Percentiles rank a stretch among this genome's conserved stretches.
phyloP scores from a whole-genome alignment of 2,329 filamentous ascomycete genomes.

The Decorospora gaudefroyi region DNA sequence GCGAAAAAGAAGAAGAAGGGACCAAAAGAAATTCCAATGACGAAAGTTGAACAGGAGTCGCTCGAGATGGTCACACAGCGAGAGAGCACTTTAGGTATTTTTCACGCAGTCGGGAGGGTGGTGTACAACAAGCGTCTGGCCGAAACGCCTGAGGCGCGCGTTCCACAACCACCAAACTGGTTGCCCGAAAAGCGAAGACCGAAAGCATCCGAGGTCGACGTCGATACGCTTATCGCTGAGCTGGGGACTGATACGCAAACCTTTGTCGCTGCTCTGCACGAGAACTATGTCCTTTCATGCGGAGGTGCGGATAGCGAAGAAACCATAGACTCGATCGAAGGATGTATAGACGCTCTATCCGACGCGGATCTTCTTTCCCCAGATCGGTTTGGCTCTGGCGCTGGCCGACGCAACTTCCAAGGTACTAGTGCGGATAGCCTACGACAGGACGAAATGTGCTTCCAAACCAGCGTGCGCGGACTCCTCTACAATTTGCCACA shows the following conservation, averaged over 20 bases:
- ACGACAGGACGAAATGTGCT: constrained; percentile 91
- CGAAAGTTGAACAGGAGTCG: constrained; percentile 76
- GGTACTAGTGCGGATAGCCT: constrained; percentile 68
- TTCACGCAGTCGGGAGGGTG: constrained; percentile 94
- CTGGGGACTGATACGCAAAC: constrained; percentile 90
- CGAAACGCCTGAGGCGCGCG: constrained; percentile 40
- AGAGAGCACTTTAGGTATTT: constrained; percentile 89
- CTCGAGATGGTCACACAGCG: constrained; percentile 81
- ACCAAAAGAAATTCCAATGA: constrained; percentile 65
- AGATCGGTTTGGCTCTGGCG: constrained; percentile 68
- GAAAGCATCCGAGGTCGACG: constrained; percentile 52
- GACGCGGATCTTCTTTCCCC: constrained; percentile 84
- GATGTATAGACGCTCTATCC: constrained; percentile 85
- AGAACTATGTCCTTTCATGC: constrained; percentile 91
- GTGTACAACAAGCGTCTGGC: constrained; percentile 88
- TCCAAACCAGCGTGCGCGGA: constrained; percentile 86
- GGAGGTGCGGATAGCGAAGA: constrained; percentile 61
- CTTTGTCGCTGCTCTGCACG: constrained; percentile 86
- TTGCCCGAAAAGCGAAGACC: constrained; percentile 52
- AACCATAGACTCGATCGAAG: constrained; percentile 77
- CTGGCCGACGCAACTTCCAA: constrained; percentile 54
- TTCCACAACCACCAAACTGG: constrained; percentile 53
- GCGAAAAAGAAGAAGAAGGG: constrained; percentile 59
- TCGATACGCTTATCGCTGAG: constrained; percentile 82
- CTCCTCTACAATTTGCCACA: constrained; percentile 81